Evolutionary conservation across 208 protist species (phyloP).

Genomic region (Acanthamoeba royreba): DNA sequence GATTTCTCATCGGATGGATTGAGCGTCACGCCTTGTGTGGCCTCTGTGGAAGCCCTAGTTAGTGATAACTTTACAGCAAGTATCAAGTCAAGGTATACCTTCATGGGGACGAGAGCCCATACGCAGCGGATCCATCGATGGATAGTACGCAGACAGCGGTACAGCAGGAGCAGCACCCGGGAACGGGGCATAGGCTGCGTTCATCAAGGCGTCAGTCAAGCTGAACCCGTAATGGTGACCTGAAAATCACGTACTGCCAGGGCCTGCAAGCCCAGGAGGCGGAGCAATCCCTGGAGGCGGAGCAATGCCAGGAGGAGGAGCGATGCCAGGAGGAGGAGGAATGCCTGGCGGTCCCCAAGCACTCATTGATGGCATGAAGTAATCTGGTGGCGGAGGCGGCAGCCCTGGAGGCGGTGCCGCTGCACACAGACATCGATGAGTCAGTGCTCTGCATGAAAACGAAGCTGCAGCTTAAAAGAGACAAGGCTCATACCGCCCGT

Average conservation of each 20-base stretch:
- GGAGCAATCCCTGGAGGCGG: neutral
- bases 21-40: neutral
- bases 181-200: neutral
- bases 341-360: neutral
- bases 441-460: no score
- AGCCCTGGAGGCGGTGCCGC: neutral
- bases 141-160: slow-evolving; percentile 10
- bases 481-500: neutral
- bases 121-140: slow-evolving; percentile 42
- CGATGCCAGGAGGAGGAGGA: neutral
- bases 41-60: neutral
- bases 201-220: no score
- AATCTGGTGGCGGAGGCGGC: neutral
- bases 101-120: slow-evolving; percentile 1
- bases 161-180: neutral
- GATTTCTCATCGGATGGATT: neutral
- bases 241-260: neutral
- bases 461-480: no score
- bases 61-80: neutral
- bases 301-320: neutral
- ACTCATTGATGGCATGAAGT: slow-evolving; percentile 11
- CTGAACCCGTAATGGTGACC: neutral
- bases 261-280: neutral
- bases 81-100: neutral
- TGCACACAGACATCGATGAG: neutral